Evolutionary conservation across 805 yeast species (phyloP).

Genomic region (Scheffersomyces spartinae): DNA sequence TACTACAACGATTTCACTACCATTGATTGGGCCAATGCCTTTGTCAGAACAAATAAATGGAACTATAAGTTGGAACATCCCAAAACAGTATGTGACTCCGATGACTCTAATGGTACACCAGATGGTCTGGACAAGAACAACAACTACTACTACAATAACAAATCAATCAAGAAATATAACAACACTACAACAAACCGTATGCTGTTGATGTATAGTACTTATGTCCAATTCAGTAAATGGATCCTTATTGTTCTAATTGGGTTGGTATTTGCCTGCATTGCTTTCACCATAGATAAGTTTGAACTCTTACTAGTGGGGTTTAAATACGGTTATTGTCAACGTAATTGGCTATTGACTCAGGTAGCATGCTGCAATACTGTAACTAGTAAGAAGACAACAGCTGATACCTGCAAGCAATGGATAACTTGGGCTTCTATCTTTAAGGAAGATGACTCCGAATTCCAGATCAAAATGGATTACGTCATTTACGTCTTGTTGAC

Average conservation of each 20-base stretch:
- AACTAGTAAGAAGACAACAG: conserved; percentile 3
- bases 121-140: too few relatives aligned
- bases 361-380: conserved; percentile 25
- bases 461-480: conserved; percentile 16
- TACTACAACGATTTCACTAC: conserved; percentile 52
- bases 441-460: conserved; percentile 4
- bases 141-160: too few relatives aligned
- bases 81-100: conserved; percentile 9
- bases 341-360: conserved; percentile 33
- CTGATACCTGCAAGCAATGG: conserved; percentile 29
- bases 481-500: conserved; percentile 25
- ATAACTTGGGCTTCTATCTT: conserved; percentile 29
- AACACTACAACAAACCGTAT: conserved; percentile 5
- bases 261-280: conserved; percentile 35
- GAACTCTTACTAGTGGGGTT: conserved; percentile 39
- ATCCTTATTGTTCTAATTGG: conserved; percentile 35
- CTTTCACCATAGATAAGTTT: conserved; percentile 34
- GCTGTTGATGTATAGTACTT: conserved; percentile 13
- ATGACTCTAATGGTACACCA: conserved; percentile 1
- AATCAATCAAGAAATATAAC: not conserved
- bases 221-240: conserved; percentile 37
- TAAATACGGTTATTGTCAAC: conserved; percentile 39
- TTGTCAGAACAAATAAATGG: conserved; percentile 30
- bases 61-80: conserved; percentile 23
- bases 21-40: conserved; percentile 47